Conservation (phyloP, 139 green algal genomes). For the Tetradesmus lagerheimii region DNA sequence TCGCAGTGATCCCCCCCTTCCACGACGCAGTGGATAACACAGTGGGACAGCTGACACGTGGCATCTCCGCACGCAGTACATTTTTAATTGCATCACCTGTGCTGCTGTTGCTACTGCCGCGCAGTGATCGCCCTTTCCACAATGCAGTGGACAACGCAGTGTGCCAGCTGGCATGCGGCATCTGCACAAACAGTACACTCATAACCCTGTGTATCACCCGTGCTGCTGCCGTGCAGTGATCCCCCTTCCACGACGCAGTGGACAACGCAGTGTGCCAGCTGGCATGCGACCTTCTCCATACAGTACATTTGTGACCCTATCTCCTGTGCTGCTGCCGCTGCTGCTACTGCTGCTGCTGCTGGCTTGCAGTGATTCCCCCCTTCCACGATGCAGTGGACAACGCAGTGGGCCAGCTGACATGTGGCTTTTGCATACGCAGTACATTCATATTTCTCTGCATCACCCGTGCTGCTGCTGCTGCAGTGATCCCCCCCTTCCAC, state of each 20-base stretch:
- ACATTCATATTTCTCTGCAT: no score
- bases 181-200: no score
- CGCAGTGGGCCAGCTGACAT: constrained; percentile 84
- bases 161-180: no score
- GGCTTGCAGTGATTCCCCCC: constrained; percentile 91
- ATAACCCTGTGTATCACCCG: no score
- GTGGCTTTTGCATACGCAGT: no score
- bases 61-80: no score
- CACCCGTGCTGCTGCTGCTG: background rate
- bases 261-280: constrained; percentile 92
- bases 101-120: constrained; percentile 7
- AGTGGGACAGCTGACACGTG: constrained; percentile 80
- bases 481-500: constrained; percentile 98
- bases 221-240: constrained; percentile 86
- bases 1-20: constrained; percentile 97
- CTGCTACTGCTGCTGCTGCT: background rate
- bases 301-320: background rate
- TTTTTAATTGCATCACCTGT: no score
- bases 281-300: no score
- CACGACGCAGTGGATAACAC: constrained; percentile 93
- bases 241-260: constrained; percentile 94
- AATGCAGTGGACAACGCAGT: no score
- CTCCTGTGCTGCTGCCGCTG: background rate
- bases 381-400: constrained; percentile 95
- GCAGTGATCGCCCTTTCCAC: no score